Percentiles rank a stretch among this genome's conserved stretches.
phyloP scores from a whole-genome alignment of 192 early-diverging fungal species.

The Gamsiella multidivaricata region DNA sequence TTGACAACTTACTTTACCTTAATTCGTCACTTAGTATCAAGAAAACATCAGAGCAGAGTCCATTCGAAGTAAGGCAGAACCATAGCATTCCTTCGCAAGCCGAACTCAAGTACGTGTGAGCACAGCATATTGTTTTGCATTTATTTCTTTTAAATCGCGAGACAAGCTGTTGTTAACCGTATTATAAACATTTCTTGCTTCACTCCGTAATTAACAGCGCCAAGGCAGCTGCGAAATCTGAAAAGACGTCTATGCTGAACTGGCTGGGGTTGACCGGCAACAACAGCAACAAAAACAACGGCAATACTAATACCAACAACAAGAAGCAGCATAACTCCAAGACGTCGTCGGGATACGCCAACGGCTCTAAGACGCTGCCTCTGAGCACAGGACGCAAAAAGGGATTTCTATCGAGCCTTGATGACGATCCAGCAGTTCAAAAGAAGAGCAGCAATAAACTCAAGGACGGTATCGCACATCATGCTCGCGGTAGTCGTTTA shows the following conservation, averaged over 20 bases:
- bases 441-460: slow-evolving; percentile 9
- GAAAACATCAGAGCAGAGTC: slow-evolving; percentile 41
- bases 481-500: slow-evolving; percentile 28
- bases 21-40: slow-evolving; percentile 36
- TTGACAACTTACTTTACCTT: too few species aligned
- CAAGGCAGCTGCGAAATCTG: slow-evolving; percentile 34
- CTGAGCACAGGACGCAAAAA: slow-evolving; percentile 43
- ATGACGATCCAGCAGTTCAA: slow-evolving; percentile 5
- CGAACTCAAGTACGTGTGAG: slow-evolving; percentile 41
- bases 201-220: slow-evolving; percentile 4
- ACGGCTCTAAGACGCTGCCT: slow-evolving; percentile 40
- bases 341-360: slow-evolving; percentile 1
- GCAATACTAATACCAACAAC: not conserved
- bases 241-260: slow-evolving; percentile 44
- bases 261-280: slow-evolving; percentile 28
- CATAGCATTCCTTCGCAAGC: slow-evolving; percentile 33
- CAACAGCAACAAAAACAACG: not conserved
- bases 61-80: slow-evolving; percentile 44
- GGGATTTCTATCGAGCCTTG: slow-evolving; percentile 24
- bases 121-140: too few species aligned
- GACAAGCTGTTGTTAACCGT: not conserved
- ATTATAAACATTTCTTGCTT: not conserved
- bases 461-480: slow-evolving; percentile 26
- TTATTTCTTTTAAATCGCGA: not conserved
- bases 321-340: not conserved